Evolutionary conservation across 2,329 filamentous ascomycete genomes (phyloP).

Genomic region (Thelonectria discophora): DNA sequence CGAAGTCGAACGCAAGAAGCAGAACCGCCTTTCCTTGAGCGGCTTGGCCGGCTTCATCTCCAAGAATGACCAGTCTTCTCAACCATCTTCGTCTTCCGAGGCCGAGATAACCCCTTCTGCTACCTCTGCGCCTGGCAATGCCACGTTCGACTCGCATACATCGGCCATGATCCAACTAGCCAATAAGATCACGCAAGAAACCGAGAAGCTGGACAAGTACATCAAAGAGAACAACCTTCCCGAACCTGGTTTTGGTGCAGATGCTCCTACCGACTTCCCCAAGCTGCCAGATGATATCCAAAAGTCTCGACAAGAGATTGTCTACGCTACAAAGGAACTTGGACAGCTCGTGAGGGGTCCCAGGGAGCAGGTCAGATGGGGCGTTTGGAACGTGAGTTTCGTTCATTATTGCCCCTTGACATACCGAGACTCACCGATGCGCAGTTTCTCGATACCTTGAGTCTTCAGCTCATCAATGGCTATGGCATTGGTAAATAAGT

Average conservation of each 20-base stretch:
- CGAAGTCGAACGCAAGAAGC: slow-evolving; percentile 45
- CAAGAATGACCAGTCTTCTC: slow-evolving; percentile 32
- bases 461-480: slow-evolving; percentile 60
- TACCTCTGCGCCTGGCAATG: slow-evolving; percentile 1
- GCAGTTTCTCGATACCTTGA: slow-evolving; percentile 60
- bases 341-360: slow-evolving; percentile 59
- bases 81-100: slow-evolving; percentile 11
- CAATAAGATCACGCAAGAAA: slow-evolving; percentile 57
- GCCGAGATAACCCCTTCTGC: slow-evolving; percentile 5
- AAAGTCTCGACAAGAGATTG: slow-evolving; percentile 56
- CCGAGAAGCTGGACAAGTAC: slow-evolving; percentile 59
- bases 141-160: slow-evolving; percentile 30
- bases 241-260: slow-evolving; percentile 56
- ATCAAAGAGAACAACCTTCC: slow-evolving; percentile 53
- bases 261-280: slow-evolving; percentile 57
- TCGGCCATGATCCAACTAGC: slow-evolving; percentile 58
- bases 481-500: slow-evolving; percentile 57
- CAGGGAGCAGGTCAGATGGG: slow-evolving; percentile 60
- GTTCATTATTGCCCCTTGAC: not conserved
- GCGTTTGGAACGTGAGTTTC: slow-evolving; percentile 59
- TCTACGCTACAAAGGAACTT: slow-evolving; percentile 60
- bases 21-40: slow-evolving; percentile 47
- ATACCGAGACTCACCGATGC: slow-evolving; percentile 21
- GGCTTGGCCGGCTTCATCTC: slow-evolving; percentile 39
- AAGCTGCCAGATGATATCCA: slow-evolving; percentile 57